Evolutionary conservation across 352 stramenopile genomes (phyloP), one percentile per base, ranked within the genome.

Genomic region (Pythium coloratum): DNA sequence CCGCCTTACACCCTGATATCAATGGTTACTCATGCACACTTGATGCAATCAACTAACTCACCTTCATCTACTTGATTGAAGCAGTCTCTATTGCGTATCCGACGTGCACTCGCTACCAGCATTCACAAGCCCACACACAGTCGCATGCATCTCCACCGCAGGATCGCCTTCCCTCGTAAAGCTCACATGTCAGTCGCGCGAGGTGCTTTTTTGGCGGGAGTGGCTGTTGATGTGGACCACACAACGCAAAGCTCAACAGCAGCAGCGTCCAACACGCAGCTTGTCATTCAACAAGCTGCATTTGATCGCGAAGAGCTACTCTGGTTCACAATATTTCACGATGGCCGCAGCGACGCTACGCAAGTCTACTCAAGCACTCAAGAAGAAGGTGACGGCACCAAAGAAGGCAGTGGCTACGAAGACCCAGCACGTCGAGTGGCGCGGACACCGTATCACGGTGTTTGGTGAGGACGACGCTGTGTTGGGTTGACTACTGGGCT

Each of bases 401-500:
- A 72, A 64, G 51, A 50, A 28, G n/a, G 20, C 47, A 0, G 28
- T 55, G 30, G 20, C 42, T 2, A 32, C 40, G 14, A 53, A 75
- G 30, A 91, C 77, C 33, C 64, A 86, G 51, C 76, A 88, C 69
- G 76, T 91, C 64, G 50, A 89, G 61, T 93, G 84, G 83, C 84
- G 81, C 13, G 83, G 84, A 59, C 79, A 81, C 32, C 75, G 80
- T 28, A 91, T 95, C 55, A 95, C 87, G 3, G 54, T 76, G 24
- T 91, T 92, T 67, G 86, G 84, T 92, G 40, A 49, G 40, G 40
- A 44, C 20, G 20, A 24, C 20, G 20, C 20, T 24, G 20, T 24
- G 20, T 24, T 24, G 20, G 20, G 20, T 24, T 24, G 20, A 24
- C 20, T 24, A 24, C 20, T 24, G 20, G 20, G 20, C 20, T 24